Evolutionary conservation across 164 flowering plant genomes (phyloP).

Genomic region (Macadamia integrifolia): DNA sequence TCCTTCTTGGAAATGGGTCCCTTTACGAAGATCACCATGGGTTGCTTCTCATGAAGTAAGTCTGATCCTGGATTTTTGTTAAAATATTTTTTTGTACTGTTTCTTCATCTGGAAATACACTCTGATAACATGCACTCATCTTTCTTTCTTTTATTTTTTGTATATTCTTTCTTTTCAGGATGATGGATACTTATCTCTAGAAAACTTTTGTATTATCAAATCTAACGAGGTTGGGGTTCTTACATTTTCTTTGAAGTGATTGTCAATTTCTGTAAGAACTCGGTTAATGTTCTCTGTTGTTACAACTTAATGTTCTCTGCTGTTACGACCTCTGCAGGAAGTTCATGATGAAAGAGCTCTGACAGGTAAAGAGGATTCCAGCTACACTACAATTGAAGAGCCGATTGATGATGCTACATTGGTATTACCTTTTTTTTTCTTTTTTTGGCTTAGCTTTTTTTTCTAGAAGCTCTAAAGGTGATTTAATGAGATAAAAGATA

Average conservation of each 20-base stretch:
- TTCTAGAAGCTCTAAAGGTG: background rate
- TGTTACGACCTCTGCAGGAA: slow-evolving; percentile 24
- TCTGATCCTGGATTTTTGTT: background rate
- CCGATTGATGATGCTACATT: slow-evolving; percentile 40
- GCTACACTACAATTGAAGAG: slow-evolving; percentile 21
- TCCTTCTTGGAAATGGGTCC: slow-evolving; percentile 50
- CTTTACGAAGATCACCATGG: slow-evolving; percentile 28
- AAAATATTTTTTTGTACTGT: background rate
- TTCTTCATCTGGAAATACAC: background rate
- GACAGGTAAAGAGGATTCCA: slow-evolving; percentile 21
- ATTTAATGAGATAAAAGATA: background rate
- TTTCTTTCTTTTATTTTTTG: background rate
- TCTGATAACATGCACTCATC: background rate
- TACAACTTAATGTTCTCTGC: too few species aligned
- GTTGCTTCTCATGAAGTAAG: slow-evolving; percentile 22
- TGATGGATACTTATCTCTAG: slow-evolving; percentile 49
- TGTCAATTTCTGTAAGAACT: background rate
- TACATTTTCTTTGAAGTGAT: background rate
- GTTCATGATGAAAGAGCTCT: slow-evolving; percentile 18
- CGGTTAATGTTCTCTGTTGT: background rate
- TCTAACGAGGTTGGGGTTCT: slow-evolving; percentile 27
- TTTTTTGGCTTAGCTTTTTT: background rate
- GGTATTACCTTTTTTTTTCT: slow-evolving; percentile 20
- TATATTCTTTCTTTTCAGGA: slow-evolving; percentile 18
- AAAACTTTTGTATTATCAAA: slow-evolving; percentile 25